Evolutionary conservation across 2,329 filamentous ascomycete genomes (phyloP), one percentile per base, ranked within the genome.

Genomic region (Lecanicillium sp.): DNA sequence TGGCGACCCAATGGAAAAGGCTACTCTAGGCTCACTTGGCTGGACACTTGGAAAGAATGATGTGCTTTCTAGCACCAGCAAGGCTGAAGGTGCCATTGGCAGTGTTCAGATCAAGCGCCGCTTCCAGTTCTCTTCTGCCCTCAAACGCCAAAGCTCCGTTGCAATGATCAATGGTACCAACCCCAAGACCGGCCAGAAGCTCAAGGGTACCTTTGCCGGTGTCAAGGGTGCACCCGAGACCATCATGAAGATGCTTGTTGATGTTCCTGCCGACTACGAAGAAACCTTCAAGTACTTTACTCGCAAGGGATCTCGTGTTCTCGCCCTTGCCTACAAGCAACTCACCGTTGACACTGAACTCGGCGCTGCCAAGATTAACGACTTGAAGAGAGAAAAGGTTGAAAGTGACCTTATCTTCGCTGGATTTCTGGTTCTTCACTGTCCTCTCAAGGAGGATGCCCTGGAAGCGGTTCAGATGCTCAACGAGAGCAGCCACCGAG

Each of bases 271-370:
- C 2, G 79, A 94, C 56, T 98, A 98, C 54, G 92, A 98, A 58
- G 92, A 96, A 64, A 98, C 92, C 0, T 98, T 80, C 75, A 98
- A 96, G 63, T 87, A 95, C 65, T 98, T 96, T 55, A 96, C 90
- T 39, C 80, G 92, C 46, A 94, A 94, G 51, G 92, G 92, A 50
- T 94, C 88, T 31, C 85, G 92, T 68, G 92, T 98, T 12, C 74
- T 98, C 28, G 87, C 90, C 34, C 75, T 98, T 30, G 92, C 85
- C 28, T 96, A 94, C 70, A 95, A 95, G 68, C 88, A 89, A 56
- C 73, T 98, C 12, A 83, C 87, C 3, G 68, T 73, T 3, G 87
- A 94, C 31, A 73, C 78, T 28, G 92, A 98, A 56, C 73, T 95
- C 44, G 83, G 87, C 31, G 77, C 86, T 48, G 75, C 76, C 57